A percentile compares a stretch with the other conserved stretches of the same genome.
Conservation (phyloP, 2,329 filamentous ascomycete genomes). For the Sclerotinia minor region DNA sequence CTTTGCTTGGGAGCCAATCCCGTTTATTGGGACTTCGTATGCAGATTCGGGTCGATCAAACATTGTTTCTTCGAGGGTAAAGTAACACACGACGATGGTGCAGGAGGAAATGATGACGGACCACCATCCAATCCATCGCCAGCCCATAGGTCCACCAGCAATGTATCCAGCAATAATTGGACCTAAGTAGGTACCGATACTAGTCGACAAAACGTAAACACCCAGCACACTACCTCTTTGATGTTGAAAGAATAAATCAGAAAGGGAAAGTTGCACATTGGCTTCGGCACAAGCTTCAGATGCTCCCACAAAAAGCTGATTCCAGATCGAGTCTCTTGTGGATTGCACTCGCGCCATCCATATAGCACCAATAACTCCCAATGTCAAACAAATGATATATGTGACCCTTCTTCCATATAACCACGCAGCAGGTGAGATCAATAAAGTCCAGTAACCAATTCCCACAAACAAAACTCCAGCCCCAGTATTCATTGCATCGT, state of each 20-base stretch:
- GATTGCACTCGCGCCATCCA: constrained; percentile 53
- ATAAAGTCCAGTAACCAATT: constrained; percentile 56
- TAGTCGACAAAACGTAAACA: constrained; percentile 56
- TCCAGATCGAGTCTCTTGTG: constrained; percentile 52
- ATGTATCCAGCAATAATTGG: constrained; percentile 55
- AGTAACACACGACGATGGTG: constrained; percentile 51
- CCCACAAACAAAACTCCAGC: constrained; percentile 57
- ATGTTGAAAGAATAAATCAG: constrained; percentile 59
- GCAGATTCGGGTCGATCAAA: constrained; percentile 47
- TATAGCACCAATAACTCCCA: constrained; percentile 52
- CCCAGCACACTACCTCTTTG: constrained; percentile 55
- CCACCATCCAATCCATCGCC: constrained; percentile 57
- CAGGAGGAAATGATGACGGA: constrained; percentile 51
- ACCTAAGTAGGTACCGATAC: constrained; percentile 56
- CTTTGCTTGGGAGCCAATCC: constrained; percentile 26
- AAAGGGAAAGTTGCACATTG: constrained; percentile 56
- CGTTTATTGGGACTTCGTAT: constrained; percentile 40
- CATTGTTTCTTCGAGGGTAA: constrained; percentile 54
- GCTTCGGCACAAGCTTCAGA: constrained; percentile 59
- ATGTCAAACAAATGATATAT: constrained; percentile 54
- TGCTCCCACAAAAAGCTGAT: constrained; percentile 58
- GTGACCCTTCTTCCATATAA: constrained; percentile 55
- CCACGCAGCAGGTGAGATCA: constrained; percentile 54
- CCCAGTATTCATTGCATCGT: constrained; percentile 55
- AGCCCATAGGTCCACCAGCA: constrained; percentile 50